Evolutionary conservation across 257 asterid species (phyloP), one percentile per base, ranked within the genome.

Genomic region (Echium plantagineum): DNA sequence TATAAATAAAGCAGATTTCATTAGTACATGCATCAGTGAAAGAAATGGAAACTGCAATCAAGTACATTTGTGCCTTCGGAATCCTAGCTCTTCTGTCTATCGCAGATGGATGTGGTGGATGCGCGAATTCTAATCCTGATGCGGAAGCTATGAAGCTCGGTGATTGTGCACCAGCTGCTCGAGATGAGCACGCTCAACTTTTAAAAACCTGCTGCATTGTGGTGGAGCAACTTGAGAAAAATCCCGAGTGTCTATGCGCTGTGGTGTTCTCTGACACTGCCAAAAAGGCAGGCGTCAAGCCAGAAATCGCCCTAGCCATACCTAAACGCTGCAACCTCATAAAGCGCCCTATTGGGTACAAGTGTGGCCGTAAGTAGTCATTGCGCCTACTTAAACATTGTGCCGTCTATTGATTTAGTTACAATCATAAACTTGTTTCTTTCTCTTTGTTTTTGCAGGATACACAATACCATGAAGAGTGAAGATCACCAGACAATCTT

Each of bases 271-370:
- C 95, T 1, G 63, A 83, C 10, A 75, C 73, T 32, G 96, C 89
- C 19, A 89, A 83, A 72, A 71, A 1, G 17, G 68, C 86, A 1
- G 83, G 90, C 0, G 76, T 77, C 9, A 76, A 86, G 7, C 82
- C 85, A 7, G 77, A 77, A 55, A 53, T 81, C 5, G 86, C 97
- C 22, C 16, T 89, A 3, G 71, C 86, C 38, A 84, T 84, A 22
- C 89, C 94, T 63, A 82, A 84, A 52, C 79, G 97, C 7, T 89
- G 91, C 74, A 77, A 86, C 74, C 57, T 86, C 21, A 76, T 72
- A 24, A 75, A 82, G 55, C 86, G 95, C 72, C 95, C 91, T 0
- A 51, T 86, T 0, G 95, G 97, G 22, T 80, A 74, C 76, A 83
- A 86, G 66, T 89, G 95, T 71, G 97, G 91, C 56, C 67, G 95